Evolutionary conservation across 129 eudicot species (phyloP), one percentile per base, ranked within the genome.

Genomic region (Sambucus nigra): DNA sequence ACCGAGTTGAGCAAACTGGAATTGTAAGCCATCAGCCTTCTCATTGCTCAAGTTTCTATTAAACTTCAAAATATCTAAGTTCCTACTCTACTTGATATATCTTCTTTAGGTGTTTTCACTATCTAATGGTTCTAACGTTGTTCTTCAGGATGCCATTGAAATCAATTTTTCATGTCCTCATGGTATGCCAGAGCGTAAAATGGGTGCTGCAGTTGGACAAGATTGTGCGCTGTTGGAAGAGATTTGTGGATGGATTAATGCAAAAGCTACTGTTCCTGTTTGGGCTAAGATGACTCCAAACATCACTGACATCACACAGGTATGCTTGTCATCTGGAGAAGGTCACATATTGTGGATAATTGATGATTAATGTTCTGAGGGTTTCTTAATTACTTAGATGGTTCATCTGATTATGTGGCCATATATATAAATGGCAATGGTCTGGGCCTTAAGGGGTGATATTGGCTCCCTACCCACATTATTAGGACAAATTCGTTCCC

Each of bases 241-340:
- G 55, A 84, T 91, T 15, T 76, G 98, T 62, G 98, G 88, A 50
- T 91, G 98, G 98, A 63, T 82, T 27, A 91, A 91, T 67, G 95
- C 79, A 11, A 82, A 81, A 63, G 95, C 98, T 33, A 91, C 87
- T 0, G 94, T 91, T 72, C 98, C 98, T 1, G 98, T 91, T 48
- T 91, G 98, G 98, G 98, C 98, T 15, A 85, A 91, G 82, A 91
- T 91, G 98, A 91, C 98, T 46, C 98, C 98, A 32, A 91, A 91
- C 61, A 79, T 91, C 51, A 91, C 98, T 0, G 98, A 91, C 47
- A 91, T 91, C 54, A 71, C 95, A 26, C 67, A 79, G 94, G 98
- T 89, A 66, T 46, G 28, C 12, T 33, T 25, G 51, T 35, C 18
- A 29, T 14, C 56, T 50, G 4, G 35, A 3, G 35, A 29, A 29